Evolutionary conservation across 2,329 filamentous ascomycete species (phyloP), one percentile per base, ranked within the genome.

Genomic region (Microdochium nivale): DNA sequence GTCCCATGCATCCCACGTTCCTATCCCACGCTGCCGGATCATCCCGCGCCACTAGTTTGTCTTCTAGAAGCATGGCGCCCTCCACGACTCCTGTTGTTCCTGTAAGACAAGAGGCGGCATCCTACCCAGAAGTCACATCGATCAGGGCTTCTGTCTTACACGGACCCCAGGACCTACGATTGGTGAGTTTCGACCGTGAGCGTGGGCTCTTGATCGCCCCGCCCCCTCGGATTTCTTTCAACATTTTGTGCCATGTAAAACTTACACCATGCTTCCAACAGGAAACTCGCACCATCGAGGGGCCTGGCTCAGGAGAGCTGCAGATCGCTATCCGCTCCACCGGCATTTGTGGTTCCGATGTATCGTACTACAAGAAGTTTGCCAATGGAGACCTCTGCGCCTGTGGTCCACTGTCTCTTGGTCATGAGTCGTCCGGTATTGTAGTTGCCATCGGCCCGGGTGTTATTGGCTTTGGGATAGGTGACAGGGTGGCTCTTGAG

Each of bases 311-410:
- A 25, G 76, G 74, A 51, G 82, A 87, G 62, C 73, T 87, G 51
- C 84, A 87, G 66, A 76, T 87, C 59, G 75, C 80, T 58, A 74
- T 87, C 65, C 79, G 78, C 59, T 76, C 79, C 7, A 87, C 84
- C 24, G 83, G 84, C 35, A 82, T 87, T 59, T 87, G 84, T 64
- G 84, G 84, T 52, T 86, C 82, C 8, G 84, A 87, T 65, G 78
- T 86, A 51, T 81, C 81, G 50, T 87, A 87, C 67, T 87, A 85
- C 71, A 85, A 80, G 65, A 85, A 86, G 60, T 86, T 86, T 62
- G 81, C 82, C 67, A 87, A 87, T 61, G 84, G 84, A 47, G 83
- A 86, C 65, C 75, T 87, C 49, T 83, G 83, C 59, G 82, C 81
- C 47, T 83, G 80, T 56, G 75, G 78, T 54, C 84, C 84, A 25